These are phyloP conservation scores for Marasmius sp. DNA, from an alignment of 1,284 basidiomycete species.

Conservation along the genomic window DNA sequence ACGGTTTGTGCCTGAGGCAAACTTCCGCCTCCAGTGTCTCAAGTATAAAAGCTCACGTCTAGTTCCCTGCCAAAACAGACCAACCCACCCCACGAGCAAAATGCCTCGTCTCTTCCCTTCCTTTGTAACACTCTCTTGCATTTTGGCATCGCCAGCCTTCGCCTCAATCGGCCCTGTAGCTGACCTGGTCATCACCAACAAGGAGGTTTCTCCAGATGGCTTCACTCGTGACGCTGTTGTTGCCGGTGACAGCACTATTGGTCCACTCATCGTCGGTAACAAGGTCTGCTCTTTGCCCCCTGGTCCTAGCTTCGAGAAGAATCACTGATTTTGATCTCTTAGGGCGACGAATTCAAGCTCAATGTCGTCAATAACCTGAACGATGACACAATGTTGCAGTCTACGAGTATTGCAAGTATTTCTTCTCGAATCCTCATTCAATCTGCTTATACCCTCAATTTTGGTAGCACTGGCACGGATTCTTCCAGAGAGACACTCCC, in stretches of 20 bases:
- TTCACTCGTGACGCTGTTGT: conserved; percentile 1
- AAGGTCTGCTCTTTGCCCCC: conserved; percentile 9
- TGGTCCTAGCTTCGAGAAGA: not conserved
- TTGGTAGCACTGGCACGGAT: conserved; percentile 39
- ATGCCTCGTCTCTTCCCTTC: no score
- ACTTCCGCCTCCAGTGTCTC: no score
- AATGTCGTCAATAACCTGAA: conserved; percentile 21
- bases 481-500: conserved; percentile 32
- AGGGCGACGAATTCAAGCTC: conserved; percentile 23
- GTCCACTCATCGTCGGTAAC: conserved; percentile 19
- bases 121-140: no score
- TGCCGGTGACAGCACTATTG: conserved; percentile 7
- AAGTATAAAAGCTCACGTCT: no score
- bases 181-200: not conserved
- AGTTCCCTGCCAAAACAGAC: no score
- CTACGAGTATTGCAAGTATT: not conserved
- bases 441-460: not conserved
- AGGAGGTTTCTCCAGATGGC: not conserved
- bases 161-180: not conserved
- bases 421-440: not conserved
- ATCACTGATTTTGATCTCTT: not conserved
- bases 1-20: no score
- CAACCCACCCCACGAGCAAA: no score
- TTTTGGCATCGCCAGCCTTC: not conserved
- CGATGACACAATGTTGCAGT: conserved; percentile 20